These are phyloP conservation scores for Recurvomyces mirabilis DNA, from an alignment of 495 filamentous ascomycete species.

Conservation along the genomic window DNA sequence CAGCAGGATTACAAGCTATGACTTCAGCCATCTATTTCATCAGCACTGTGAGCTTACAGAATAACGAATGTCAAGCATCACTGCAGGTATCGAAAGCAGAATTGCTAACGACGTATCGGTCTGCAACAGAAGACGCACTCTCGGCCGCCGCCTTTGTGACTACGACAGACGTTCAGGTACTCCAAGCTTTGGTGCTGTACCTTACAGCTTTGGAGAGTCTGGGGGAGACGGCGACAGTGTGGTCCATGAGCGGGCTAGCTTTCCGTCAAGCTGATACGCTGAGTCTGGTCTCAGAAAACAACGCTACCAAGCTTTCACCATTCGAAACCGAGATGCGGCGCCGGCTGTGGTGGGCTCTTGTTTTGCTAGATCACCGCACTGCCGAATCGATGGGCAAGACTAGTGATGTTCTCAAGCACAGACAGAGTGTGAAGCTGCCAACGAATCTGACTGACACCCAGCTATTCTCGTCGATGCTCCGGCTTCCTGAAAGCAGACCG, in stretches of 20 bases:
- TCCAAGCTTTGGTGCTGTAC: constrained; percentile 16
- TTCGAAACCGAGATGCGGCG: constrained; percentile 31
- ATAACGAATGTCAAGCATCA: constrained; percentile 11
- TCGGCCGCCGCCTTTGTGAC: constrained; percentile 13
- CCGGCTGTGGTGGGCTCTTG: constrained; percentile 29
- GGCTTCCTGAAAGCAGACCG: background rate
- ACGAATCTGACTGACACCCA: constrained; percentile 18
- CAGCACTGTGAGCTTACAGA: constrained; percentile 4
- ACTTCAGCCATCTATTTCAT: constrained; percentile 20
- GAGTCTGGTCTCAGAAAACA: constrained; percentile 32
- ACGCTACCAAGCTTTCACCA: constrained; percentile 15
- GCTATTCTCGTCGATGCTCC: constrained; percentile 10
- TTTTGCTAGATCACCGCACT: constrained; percentile 20
- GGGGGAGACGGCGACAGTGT: constrained; percentile 3
- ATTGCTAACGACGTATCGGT: constrained; percentile 5
- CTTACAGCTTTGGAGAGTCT: constrained; percentile 1
- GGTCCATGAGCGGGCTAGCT: constrained; percentile 29
- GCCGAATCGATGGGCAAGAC: constrained; percentile 53
- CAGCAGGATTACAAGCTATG: constrained; percentile 45
- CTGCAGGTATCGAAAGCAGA: background rate
- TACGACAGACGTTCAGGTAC: constrained; percentile 4
- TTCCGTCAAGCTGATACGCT: constrained; percentile 36
- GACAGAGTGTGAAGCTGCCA: constrained; percentile 7
- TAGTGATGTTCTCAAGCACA: constrained; percentile 24
- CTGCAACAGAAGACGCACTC: constrained; percentile 12